Conservation (phyloP, 1,284 basidiomycete species). For the Boletellus dicymbophilus region DNA sequence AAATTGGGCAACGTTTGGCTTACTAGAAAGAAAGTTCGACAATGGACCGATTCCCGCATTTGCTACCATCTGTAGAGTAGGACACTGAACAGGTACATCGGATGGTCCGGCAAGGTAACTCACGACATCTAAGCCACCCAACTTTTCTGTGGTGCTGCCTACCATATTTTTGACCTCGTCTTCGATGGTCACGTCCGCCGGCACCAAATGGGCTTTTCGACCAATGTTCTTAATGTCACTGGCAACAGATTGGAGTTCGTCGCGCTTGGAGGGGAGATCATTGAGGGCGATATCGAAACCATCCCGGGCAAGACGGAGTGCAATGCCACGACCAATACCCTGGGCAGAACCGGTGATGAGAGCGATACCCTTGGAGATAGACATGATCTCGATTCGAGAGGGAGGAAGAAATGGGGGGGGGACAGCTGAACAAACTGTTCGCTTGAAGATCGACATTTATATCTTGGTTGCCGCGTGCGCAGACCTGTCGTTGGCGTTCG, state of each 20-base stretch:
- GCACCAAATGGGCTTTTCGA: neutral
- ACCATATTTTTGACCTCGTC: neutral
- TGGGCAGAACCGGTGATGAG: conserved; percentile 16
- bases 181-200: neutral
- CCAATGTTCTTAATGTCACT: neutral
- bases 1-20: no score
- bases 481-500: no score
- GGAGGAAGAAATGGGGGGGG: no score
- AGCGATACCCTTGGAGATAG: conserved; percentile 2
- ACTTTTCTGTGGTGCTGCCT: neutral
- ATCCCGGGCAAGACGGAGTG: conserved; percentile 13
- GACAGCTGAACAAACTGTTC: no score
- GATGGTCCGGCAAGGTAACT: neutral
- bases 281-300: conserved; percentile 15
- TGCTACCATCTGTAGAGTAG: no score
- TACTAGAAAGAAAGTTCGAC: neutral
- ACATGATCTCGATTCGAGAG: no score
- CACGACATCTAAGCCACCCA: neutral
- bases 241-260: neutral
- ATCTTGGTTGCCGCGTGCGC: no score
- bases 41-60: neutral
- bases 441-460: no score
- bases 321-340: conserved; percentile 10
- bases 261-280: conserved; percentile 7
- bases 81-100: no score